A percentile compares a stretch with the other conserved stretches of the same genome.
phyloP scores from a whole-genome alignment of 345 rosid genomes.

The Aurinia saxatilis region DNA sequence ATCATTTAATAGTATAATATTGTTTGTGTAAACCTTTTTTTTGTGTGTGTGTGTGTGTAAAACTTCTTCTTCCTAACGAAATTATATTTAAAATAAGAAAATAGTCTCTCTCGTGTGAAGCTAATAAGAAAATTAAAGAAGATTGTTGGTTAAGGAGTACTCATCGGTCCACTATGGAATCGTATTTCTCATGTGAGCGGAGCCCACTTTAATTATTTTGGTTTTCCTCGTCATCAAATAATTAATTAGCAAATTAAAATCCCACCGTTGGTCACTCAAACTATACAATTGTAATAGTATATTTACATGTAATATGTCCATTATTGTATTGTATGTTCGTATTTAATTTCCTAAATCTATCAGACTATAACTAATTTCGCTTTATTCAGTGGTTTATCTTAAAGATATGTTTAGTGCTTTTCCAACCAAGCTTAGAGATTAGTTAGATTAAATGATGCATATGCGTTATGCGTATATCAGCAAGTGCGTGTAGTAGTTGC shows the following conservation, averaged over 20 bases:
- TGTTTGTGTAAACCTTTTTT: too few relatives aligned
- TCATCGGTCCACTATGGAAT: constrained; percentile 15
- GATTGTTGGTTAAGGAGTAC: constrained; percentile 15
- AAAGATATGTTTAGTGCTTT: not conserved
- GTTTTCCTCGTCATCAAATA: not conserved
- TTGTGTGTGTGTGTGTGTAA: not conserved
- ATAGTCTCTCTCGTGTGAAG: too few relatives aligned
- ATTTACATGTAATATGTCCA: not conserved
- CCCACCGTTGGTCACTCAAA: constrained; percentile 6
- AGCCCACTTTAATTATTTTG: not conserved
- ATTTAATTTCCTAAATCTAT: not conserved
- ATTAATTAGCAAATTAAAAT: not conserved
- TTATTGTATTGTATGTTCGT: not conserved
- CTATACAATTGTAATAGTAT: not conserved
- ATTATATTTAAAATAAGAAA: not conserved
- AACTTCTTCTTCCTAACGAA: not conserved
- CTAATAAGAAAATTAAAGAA: constrained; percentile 3
- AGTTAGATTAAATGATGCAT: not conserved
- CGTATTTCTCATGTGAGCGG: constrained; percentile 14
- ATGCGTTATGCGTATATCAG: constrained; percentile 18
- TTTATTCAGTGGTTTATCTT: not conserved
- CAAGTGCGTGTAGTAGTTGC: too few relatives aligned
- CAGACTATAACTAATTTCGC: not conserved
- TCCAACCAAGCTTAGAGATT: not conserved
- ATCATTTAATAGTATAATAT: too few relatives aligned